Evolutionary conservation across 2,329 filamentous ascomycete genomes (phyloP).

Genomic region (Colletotrichum higginsianum): DNA sequence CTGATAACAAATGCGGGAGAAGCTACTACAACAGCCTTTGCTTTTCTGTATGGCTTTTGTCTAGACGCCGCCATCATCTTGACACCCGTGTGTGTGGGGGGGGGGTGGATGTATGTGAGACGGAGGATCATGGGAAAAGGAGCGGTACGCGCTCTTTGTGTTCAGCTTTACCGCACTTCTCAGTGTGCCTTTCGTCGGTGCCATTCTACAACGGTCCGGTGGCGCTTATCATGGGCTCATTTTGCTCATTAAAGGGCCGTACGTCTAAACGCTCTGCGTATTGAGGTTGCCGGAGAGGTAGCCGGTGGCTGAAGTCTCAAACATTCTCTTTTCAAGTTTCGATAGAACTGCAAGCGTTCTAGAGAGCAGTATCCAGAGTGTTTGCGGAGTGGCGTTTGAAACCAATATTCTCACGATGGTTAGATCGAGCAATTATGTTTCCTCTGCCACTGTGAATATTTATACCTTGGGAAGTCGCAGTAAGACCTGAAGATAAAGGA

Average conservation of each 20-base stretch:
- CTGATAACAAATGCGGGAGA: slow-evolving; percentile 63
- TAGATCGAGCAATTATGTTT: neutral
- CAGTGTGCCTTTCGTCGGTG: slow-evolving; percentile 72
- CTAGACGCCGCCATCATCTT: slow-evolving; percentile 79
- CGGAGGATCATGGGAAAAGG: slow-evolving; percentile 77
- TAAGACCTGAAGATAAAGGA: too few species aligned
- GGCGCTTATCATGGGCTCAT: slow-evolving; percentile 69
- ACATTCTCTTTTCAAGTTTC: neutral
- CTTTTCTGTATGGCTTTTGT: slow-evolving; percentile 78
- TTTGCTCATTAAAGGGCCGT: slow-evolving; percentile 65
- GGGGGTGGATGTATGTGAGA: slow-evolving; percentile 78
- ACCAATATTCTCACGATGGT: neutral
- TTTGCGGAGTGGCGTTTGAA: neutral
- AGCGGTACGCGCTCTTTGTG: slow-evolving; percentile 80
- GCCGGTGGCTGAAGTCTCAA: slow-evolving; percentile 43
- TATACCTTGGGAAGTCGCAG: too few species aligned
- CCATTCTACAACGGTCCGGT: slow-evolving; percentile 61
- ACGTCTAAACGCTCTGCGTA: slow-evolving; percentile 58
- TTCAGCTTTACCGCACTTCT: slow-evolving; percentile 73
- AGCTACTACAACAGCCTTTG: slow-evolving; percentile 71
- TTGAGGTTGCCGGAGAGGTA: slow-evolving; percentile 44
- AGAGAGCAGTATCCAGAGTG: too few species aligned
- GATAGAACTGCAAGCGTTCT: too few species aligned
- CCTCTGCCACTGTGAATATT: too few species aligned
- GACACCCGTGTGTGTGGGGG: slow-evolving; percentile 81